Base-by-base conservation (phyloP, 2,329 filamentous ascomycete species). In the Drechslerella dactyloides region DNA sequence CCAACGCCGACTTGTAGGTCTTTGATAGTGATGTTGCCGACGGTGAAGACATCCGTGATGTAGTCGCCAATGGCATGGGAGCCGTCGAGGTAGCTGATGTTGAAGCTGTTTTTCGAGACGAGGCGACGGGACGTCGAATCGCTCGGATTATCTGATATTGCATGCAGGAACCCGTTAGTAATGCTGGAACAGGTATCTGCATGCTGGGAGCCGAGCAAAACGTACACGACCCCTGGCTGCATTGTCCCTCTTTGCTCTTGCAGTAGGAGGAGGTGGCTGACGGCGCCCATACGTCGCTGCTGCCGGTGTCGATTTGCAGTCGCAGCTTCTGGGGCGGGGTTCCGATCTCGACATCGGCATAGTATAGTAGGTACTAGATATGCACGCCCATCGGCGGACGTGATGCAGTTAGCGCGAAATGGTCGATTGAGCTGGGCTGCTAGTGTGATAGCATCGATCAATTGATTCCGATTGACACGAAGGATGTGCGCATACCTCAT, bases 221-320 rank as follows among this genome's bases (percentile, higher is more conserved):
- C 63, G 74, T 69, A 63, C 76, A 77, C 19, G 74, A 69, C 10
- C 76, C 75, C 35, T 75, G 46, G 1, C 35, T 63, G 46, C 76
- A 77, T 17, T 74, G 75, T 19, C 74, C 52, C 5, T 60, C 44
- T 17, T 30, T 33, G 40, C 63, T 48, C 35, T 62, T 59, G 40
- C 76, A 77, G 23, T 75, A 59, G 10, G 60, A 51, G 11, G 76
- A 77, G 13, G 40, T 69, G 17, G 70, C 57, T 21, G 73, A 74
- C 40, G 76, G 74, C 7, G 87, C 80, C 85, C 86, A 88, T 2
- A 85, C 82, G 76, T 88, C 86, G 74, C 84, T 86, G 77, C 84
- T 87, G 24, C 86, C 86, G 1, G 86, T 88, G 78, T 88, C 86
- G 72, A 88, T 81, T 27, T 85, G 81, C 75, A 88, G 80, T 60